Percentiles rank a stretch among this genome's conserved stretches.
Evolutionary conservation across 1,139 yeast species (phyloP).

Genomic region (Fermentozyma sake): DNA sequence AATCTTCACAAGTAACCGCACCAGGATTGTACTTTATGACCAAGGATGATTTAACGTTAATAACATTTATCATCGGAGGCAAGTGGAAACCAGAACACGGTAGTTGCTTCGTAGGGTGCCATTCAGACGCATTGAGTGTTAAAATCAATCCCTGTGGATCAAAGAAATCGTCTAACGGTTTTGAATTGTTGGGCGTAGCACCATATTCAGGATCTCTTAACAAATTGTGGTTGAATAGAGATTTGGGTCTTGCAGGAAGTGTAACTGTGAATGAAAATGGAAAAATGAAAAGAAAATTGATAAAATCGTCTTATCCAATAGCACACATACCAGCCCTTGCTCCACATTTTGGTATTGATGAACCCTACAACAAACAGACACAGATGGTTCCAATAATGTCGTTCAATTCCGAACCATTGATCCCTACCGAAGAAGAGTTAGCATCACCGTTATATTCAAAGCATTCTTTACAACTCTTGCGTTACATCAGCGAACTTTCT

Average conservation of each 20-base stretch:
- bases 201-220: conserved; percentile 39
- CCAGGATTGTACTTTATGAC: conserved; percentile 25
- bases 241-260: conserved; percentile 45
- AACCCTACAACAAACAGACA: conserved; percentile 32
- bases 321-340: conserved; percentile 41
- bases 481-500: conserved; percentile 31
- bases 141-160: conserved; percentile 32
- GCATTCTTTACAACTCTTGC: conserved; percentile 33
- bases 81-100: conserved; percentile 38
- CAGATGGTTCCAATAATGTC: conserved; percentile 43
- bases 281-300: conserved; percentile 20
- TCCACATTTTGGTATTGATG: conserved; percentile 36
- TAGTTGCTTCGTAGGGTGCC: conserved; percentile 39
- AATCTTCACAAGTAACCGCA: conserved; percentile 3
- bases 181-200: conserved; percentile 41
- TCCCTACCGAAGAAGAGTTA: conserved; percentile 22
- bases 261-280: conserved; percentile 27
- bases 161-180: conserved; percentile 25
- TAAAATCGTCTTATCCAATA: conserved; percentile 38
- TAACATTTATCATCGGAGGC: conserved; percentile 38
- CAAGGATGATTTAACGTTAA: conserved; percentile 34
- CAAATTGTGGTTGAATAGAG: conserved; percentile 40
- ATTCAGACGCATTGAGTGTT: conserved; percentile 39
- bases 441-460: conserved; percentile 34
- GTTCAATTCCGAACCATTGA: conserved; percentile 14